These are phyloP conservation scores for Trametes punicea DNA, from an alignment of 768 basidiomycete species.

Conservation along the genomic window DNA sequence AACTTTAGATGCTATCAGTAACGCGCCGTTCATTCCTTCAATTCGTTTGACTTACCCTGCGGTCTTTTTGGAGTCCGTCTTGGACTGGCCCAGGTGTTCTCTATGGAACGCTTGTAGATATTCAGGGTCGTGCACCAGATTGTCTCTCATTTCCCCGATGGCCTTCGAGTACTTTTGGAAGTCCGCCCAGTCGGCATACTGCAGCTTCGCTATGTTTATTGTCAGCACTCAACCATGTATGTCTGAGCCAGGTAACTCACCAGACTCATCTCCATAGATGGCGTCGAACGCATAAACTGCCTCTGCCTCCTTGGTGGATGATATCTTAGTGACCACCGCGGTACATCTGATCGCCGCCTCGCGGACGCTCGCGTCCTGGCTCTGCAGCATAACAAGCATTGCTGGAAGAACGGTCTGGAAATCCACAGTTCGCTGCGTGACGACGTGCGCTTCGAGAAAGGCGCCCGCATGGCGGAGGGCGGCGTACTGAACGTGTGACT, in stretches of 20 bases:
- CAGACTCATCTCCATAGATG: constrained; percentile 61
- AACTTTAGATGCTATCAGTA: constrained; percentile 38
- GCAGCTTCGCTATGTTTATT: constrained; percentile 42
- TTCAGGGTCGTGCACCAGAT: constrained; percentile 54
- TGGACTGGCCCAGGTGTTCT: constrained; percentile 46
- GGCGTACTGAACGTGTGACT: constrained; percentile 40
- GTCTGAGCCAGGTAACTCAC: constrained; percentile 37
- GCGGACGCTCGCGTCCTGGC: constrained; percentile 40
- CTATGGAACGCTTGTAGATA: constrained; percentile 62
- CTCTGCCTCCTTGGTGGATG: constrained; percentile 36
- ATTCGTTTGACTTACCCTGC: constrained; percentile 39
- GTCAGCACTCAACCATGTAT: constrained; percentile 6
- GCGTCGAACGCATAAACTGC: constrained; percentile 70
- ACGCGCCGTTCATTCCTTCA: not conserved
- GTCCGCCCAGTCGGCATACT: constrained; percentile 69
- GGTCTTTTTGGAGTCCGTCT: constrained; percentile 54
- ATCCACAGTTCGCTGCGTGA: constrained; percentile 54
- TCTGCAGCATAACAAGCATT: constrained; percentile 59
- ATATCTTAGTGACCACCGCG: constrained; percentile 39
- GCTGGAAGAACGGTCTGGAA: constrained; percentile 79
- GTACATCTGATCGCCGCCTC: constrained; percentile 56
- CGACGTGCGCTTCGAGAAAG: constrained; percentile 71
- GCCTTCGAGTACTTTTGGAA: constrained; percentile 53
- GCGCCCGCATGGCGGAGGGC: constrained; percentile 76
- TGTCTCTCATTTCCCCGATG: constrained; percentile 48